phyloP scores from a whole-genome alignment of 1,139 yeast genomes.

The Lodderomyces parapsilosis region DNA sequence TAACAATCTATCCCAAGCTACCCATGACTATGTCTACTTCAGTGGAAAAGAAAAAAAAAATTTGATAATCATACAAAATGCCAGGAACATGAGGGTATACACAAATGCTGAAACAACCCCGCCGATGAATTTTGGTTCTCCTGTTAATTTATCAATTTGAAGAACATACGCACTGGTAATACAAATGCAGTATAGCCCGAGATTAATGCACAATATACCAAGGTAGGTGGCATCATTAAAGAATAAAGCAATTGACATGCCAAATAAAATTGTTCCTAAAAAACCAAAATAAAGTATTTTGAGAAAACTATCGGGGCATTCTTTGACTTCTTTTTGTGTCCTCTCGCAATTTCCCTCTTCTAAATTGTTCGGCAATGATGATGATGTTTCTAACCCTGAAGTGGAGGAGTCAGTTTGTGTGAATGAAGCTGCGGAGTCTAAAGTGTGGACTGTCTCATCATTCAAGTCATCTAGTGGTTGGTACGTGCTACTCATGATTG shows the following conservation, averaged over 20 bases:
- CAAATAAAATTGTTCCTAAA: neutral
- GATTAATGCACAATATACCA: neutral
- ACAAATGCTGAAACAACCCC: neutral
- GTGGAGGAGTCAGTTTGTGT: neutral
- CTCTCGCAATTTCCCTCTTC: neutral
- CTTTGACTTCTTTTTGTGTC: no score
- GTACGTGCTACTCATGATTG: neutral
- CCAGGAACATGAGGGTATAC: neutral
- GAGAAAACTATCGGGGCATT: neutral
- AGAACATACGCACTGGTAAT: neutral
- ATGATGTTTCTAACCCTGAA: neutral
- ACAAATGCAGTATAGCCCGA: neutral
- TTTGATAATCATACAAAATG: neutral
- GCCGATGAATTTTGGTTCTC: neutral
- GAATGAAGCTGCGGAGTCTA: neutral
- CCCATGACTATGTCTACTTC: no score
- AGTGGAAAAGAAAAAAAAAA: no score
- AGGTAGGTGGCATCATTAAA: neutral
- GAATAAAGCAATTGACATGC: neutral
- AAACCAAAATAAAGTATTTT: no score
- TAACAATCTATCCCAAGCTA: no score
- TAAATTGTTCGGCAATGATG: neutral
- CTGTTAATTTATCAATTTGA: neutral
- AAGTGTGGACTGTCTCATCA: neutral
- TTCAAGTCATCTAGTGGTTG: neutral